phyloP scores from a whole-genome alignment of 495 filamentous ascomycete genomes.

The Penicillium angulare region DNA sequence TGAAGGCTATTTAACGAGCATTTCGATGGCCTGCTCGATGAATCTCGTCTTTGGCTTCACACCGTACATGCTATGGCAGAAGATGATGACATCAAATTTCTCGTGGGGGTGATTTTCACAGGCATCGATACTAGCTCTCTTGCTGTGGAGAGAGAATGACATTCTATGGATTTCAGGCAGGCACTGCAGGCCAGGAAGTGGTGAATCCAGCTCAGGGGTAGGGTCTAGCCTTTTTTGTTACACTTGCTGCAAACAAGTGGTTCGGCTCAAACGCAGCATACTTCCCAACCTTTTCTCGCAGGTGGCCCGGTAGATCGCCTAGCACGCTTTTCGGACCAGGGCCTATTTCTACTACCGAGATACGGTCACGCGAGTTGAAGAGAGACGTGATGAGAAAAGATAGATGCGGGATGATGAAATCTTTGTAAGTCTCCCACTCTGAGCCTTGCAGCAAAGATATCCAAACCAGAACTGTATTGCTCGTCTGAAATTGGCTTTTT shows the following conservation, averaged over 20 bases:
- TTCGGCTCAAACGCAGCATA: conserved; percentile 61
- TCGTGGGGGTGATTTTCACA: conserved; percentile 14
- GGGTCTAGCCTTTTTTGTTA: conserved; percentile 48
- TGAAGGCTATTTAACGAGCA: conserved; percentile 48
- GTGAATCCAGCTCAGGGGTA: conserved; percentile 23
- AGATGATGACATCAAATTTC: conserved; percentile 57
- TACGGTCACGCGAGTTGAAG: conserved; percentile 41
- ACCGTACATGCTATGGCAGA: conserved; percentile 66
- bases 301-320: conserved; percentile 44
- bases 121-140: conserved; percentile 24
- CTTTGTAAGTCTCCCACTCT: conserved; percentile 43
- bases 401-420: conserved; percentile 60
- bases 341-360: conserved; percentile 61
- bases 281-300: conserved; percentile 46
- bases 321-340: conserved; percentile 58
- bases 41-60: conserved; percentile 50
- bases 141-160: conserved; percentile 39
- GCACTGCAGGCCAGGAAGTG: conserved; percentile 48
- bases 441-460: conserved; percentile 43
- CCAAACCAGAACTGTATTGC: conserved; percentile 54
- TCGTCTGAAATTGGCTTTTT: too few relatives aligned
- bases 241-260: conserved; percentile 42
- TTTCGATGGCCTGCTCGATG: conserved; percentile 48
- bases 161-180: conserved; percentile 42
- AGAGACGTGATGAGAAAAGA: conserved; percentile 24